Conservation (phyloP, 805 yeast species). For the Myxozyma lipomycoides region DNA sequence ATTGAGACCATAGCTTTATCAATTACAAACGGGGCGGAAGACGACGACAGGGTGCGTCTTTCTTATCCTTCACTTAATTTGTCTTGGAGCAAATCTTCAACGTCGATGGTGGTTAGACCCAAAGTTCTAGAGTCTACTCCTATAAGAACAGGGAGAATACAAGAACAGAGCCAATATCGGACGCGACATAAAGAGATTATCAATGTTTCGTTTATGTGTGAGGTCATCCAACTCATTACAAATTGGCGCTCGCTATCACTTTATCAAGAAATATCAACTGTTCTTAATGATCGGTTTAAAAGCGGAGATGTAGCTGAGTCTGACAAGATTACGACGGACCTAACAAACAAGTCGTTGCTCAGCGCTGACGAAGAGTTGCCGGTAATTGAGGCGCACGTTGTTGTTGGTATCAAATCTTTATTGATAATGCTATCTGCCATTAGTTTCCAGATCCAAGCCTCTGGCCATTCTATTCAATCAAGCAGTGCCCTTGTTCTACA, state of each 20-base stretch:
- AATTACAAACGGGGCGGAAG: slow-evolving; percentile 33
- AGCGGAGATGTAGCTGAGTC: neutral
- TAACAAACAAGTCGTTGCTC: neutral
- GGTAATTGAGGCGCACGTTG: slow-evolving; percentile 8
- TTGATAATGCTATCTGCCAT: slow-evolving; percentile 7
- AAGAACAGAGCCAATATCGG: neutral
- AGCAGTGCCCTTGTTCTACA: slow-evolving; percentile 6
- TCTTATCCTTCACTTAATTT: slow-evolving; percentile 34
- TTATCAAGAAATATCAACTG: slow-evolving; percentile 6
- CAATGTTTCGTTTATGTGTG: slow-evolving; percentile 14
- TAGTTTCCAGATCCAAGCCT: slow-evolving; percentile 11
- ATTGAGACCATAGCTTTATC: slow-evolving; percentile 37
- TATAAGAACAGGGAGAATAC: neutral
- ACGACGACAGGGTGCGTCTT: slow-evolving; percentile 37
- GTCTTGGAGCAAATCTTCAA: neutral
- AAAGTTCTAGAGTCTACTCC: neutral
- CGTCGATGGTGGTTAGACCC: neutral
- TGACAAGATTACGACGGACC: neutral
- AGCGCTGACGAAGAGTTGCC: neutral
- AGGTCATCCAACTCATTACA: slow-evolving; percentile 12
- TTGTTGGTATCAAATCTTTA: slow-evolving; percentile 8
- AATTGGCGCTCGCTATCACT: slow-evolving; percentile 11
- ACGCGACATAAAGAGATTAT: neutral
- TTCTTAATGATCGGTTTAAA: neutral
- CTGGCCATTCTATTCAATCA: slow-evolving; percentile 15